These are phyloP conservation scores for Plectranthus barbatus DNA, from an alignment of 257 asterid genomes.

Conservation along the genomic window DNA sequence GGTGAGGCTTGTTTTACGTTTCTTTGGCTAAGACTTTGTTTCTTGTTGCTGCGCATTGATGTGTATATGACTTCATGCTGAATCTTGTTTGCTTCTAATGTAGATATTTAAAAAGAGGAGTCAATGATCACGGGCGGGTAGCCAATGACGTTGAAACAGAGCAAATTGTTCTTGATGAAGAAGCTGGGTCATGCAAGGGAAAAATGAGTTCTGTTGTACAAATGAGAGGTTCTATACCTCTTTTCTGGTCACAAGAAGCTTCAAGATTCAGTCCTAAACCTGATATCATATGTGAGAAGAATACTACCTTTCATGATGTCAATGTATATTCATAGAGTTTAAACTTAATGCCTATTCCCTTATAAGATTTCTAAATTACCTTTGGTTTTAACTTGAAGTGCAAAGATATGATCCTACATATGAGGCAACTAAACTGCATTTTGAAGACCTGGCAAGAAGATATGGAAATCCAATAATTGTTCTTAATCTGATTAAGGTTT, in stretches of 20 bases:
- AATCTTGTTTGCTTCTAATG: slow-evolving; percentile 20
- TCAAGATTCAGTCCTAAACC: slow-evolving; percentile 99
- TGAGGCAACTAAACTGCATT: slow-evolving; percentile 89
- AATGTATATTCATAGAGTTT: background rate
- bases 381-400: slow-evolving; percentile 43
- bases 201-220: slow-evolving; percentile 98
- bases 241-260: slow-evolving; percentile 99
- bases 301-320: slow-evolving; percentile 8
- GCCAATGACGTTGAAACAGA: slow-evolving; percentile 99
- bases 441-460: slow-evolving; percentile 90
- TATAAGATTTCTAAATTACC: slow-evolving; percentile 3
- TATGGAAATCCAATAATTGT: slow-evolving; percentile 93
- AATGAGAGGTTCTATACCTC: slow-evolving; percentile 99
- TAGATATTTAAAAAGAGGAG: slow-evolving; percentile 96
- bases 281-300: slow-evolving; percentile 81
- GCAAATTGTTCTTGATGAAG: slow-evolving; percentile 93
- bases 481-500: slow-evolving; percentile 92
- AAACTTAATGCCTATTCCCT: slow-evolving; percentile 4
- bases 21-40: background rate
- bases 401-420: slow-evolving; percentile 99
- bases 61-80: background rate
- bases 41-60: background rate
- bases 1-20: background rate
- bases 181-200: slow-evolving; percentile 93
- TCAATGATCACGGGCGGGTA: slow-evolving; percentile 94